These are phyloP conservation scores for Aspergillus sojae DNA, from an alignment of 2,329 filamentous ascomycete genomes.

Conservation along the genomic window DNA sequence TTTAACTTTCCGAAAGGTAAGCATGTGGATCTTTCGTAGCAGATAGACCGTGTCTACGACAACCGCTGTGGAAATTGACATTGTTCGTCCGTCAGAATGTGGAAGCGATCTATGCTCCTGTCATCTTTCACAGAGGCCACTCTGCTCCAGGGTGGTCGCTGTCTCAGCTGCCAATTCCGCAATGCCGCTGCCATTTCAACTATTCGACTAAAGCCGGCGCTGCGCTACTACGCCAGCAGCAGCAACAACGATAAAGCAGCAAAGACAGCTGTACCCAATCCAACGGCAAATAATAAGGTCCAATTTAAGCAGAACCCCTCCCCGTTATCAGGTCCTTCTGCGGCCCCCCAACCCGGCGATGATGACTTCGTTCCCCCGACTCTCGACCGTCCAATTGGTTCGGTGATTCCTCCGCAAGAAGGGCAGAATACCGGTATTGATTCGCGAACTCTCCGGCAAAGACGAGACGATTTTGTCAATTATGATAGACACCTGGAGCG, in stretches of 20 bases:
- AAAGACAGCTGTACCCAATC: constrained; percentile 13
- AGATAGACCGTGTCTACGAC: not conserved
- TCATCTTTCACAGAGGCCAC: constrained; percentile 25
- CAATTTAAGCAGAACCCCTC: constrained; percentile 35
- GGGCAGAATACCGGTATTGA: constrained; percentile 85
- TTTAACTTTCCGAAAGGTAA: constrained; percentile 22
- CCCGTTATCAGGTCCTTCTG: constrained; percentile 21
- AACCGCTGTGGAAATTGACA: not conserved
- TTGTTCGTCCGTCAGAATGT: constrained; percentile 28
- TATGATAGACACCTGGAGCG: constrained; percentile 81
- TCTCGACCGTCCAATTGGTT: constrained; percentile 76
- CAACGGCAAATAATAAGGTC: constrained; percentile 16
- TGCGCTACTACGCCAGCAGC: constrained; percentile 35
- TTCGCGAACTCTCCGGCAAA: constrained; percentile 65
- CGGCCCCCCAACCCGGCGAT: constrained; percentile 31
- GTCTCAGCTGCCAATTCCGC: constrained; percentile 41
- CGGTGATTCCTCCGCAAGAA: constrained; percentile 69
- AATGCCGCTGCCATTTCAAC: constrained; percentile 20
- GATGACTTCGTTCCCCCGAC: constrained; percentile 55
- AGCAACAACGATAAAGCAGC: constrained; percentile 17
- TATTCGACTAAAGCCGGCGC: constrained; percentile 23
- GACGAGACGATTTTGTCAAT: constrained; percentile 77
- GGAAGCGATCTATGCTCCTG: constrained; percentile 28
- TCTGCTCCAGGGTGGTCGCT: constrained; percentile 32
- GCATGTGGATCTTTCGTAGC: not conserved